Evolutionary conservation across 768 basidiomycete genomes (phyloP), one percentile per base, ranked within the genome.

Genomic region (Guyanaporus albipodus): DNA sequence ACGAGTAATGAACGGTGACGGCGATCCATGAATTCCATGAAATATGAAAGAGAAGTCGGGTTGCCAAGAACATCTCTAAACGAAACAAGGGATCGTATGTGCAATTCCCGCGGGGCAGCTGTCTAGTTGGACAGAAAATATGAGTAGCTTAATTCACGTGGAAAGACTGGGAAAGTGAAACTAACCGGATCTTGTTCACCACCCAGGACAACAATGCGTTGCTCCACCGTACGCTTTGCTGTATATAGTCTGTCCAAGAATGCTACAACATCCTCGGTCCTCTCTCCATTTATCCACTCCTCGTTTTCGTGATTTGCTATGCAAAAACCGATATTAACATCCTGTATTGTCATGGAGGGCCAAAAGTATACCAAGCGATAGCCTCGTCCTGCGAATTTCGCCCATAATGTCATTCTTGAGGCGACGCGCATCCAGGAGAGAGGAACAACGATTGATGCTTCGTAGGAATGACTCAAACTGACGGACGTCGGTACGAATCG

Each of bases 11-110:
- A 88, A 24, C 87, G 81, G 49, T 82, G 77, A 8, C 87, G 80
- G 12, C 96, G 80, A 56, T 98, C 96, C 91, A 97, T 94, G 58
- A 91, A 96, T 70, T 99, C 96, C 85, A 97, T 93, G 70, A 95
- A 90, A 63, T 96, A 95, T 2, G 90, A 91, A 3, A 98, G 76
- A 0, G 92, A 91, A 29, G 83, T 86, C 0, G 95, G 94, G 55
- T 91, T 93, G 19, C 83, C 73, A 4, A 99, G 79, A 41, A 98
- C 77, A 42, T 91, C 87, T 31, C 88, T 79, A 4, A 95, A 73
- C 0, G 78, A 73, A 19, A 88, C 67, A 10, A 77, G 70, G 5
- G 78, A 71, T 35, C 78, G 73, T 18, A 68, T 59, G 32, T 59
- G 60, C 1, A 71, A 48, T 40, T 82, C 82, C 35, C 71, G 66